These are phyloP conservation scores for Daldinia eschscholtzii DNA, from an alignment of 2,329 filamentous ascomycete genomes.

Conservation along the genomic window DNA sequence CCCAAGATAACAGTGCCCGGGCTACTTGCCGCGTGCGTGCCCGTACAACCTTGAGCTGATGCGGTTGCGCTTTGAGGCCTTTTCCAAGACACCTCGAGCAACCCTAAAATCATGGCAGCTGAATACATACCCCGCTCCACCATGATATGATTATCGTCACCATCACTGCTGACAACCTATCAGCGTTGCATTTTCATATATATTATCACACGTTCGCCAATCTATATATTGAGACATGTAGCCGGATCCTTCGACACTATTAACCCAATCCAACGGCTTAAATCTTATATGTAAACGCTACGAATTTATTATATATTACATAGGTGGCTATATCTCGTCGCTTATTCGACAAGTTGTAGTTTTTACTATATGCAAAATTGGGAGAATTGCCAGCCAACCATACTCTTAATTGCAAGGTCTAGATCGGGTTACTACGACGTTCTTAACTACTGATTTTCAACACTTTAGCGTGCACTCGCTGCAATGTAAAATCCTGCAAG, in stretches of 20 bases:
- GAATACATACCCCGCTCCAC: constrained; percentile 30
- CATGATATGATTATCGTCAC: constrained; percentile 14
- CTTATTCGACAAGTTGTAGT: not conserved
- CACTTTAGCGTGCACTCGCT: not conserved
- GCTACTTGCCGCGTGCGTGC: constrained; percentile 9
- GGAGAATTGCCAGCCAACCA: not conserved
- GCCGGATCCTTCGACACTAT: not conserved
- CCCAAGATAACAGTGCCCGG: constrained; percentile 14
- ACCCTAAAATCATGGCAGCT: constrained; percentile 17
- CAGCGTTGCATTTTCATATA: constrained; percentile 13
- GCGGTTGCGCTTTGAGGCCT: constrained; percentile 12
- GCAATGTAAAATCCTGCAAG: not conserved
- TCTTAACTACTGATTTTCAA: not conserved
- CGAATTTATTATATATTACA: constrained; percentile 2
- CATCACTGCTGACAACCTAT: not conserved
- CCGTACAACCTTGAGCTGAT: constrained; percentile 24
- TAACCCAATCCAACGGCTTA: not conserved
- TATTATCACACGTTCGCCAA: not conserved
- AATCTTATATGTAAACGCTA: not conserved
- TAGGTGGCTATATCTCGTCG: not conserved
- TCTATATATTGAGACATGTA: constrained; percentile 3
- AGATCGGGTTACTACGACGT: not conserved
- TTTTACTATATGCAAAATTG: not conserved
- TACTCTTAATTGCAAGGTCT: not conserved
- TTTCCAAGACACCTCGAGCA: constrained; percentile 12